A percentile compares a stretch with the other conserved stretches of the same genome.
Evolutionary conservation across 352 stramenopile species (phyloP).

Genomic region (Pseudoperonospora humuli): DNA sequence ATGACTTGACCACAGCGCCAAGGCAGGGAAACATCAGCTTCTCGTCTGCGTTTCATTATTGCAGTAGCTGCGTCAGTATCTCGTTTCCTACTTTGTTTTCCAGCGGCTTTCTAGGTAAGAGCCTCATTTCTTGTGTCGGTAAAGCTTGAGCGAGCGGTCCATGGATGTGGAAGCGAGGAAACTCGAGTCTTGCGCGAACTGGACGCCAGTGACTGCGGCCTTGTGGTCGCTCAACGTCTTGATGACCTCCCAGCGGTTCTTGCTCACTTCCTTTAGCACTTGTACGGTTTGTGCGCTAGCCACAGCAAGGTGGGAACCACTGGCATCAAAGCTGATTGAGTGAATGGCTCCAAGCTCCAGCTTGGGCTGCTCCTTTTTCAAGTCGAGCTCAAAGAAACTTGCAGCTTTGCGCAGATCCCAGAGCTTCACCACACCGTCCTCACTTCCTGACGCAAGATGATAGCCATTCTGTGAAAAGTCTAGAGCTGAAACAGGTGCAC

Average conservation of each 20-base stretch:
- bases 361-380: conserved; percentile 28
- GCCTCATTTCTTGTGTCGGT: conserved; percentile 21
- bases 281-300: conserved; percentile 35
- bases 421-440: conserved; percentile 79
- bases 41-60: neutral
- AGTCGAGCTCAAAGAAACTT: conserved; percentile 59
- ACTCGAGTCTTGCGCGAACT: conserved; percentile 51
- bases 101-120: neutral
- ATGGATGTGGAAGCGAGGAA: conserved; percentile 65
- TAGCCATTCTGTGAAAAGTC: conserved; percentile 95
- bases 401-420: conserved; percentile 93
- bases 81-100: too few species aligned
- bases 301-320: conserved; percentile 49
- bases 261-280: conserved; percentile 52
- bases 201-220: conserved; percentile 47
- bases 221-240: conserved; percentile 66
- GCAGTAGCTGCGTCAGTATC: neutral
- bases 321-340: conserved; percentile 52
- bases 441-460: conserved; percentile 79
- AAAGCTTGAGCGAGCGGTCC: conserved; percentile 73
- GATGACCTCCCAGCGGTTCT: conserved; percentile 54
- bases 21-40: conserved; percentile 1
- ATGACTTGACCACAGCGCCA: neutral
- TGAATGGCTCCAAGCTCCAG: conserved; percentile 42
- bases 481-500: conserved; percentile 58